These are phyloP conservation scores for Tricholoma terreum DNA, from an alignment of 768 basidiomycete genomes.

Conservation along the genomic window DNA sequence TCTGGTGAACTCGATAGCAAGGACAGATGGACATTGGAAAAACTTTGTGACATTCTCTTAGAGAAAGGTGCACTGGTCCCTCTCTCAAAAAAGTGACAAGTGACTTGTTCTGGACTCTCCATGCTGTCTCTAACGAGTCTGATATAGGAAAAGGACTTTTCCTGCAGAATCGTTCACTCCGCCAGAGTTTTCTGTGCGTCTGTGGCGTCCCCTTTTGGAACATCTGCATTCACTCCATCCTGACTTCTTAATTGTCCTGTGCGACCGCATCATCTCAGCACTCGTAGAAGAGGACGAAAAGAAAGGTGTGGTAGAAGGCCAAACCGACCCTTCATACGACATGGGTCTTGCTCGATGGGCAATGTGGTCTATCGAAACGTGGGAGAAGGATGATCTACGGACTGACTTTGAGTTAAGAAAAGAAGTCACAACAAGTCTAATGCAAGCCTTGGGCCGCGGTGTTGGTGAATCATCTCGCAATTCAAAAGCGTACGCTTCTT, in stretches of 20 bases:
- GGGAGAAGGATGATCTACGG: constrained; percentile 27
- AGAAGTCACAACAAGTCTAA: constrained; percentile 42
- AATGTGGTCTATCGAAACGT: constrained; percentile 52
- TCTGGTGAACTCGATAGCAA: constrained; percentile 43
- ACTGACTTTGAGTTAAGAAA: constrained; percentile 41
- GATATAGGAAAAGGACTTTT: constrained; percentile 53
- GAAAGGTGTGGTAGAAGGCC: constrained; percentile 13
- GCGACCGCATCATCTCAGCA: constrained; percentile 39
- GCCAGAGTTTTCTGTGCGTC: constrained; percentile 44
- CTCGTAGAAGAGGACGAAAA: constrained; percentile 21
- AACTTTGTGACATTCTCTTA: constrained; percentile 62
- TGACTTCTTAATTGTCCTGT: constrained; percentile 49
- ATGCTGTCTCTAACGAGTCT: constrained; percentile 44
- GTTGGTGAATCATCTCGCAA: constrained; percentile 14
- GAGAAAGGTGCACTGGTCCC: constrained; percentile 79
- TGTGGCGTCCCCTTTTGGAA: constrained; percentile 66
- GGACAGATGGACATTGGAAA: constrained; percentile 67
- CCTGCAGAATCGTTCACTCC: constrained; percentile 45
- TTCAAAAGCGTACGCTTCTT: constrained; percentile 33
- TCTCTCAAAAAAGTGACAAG: constrained; percentile 71
- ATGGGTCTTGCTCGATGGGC: constrained; percentile 69
- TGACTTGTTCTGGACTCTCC: constrained; percentile 7
- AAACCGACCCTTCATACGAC: constrained; percentile 45
- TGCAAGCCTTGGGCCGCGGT: constrained; percentile 46
- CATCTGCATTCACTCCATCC: constrained; percentile 57